Base-by-base conservation (phyloP, 371 early-diverging fungal species). In the Zopfochytrium polystomum region DNA sequence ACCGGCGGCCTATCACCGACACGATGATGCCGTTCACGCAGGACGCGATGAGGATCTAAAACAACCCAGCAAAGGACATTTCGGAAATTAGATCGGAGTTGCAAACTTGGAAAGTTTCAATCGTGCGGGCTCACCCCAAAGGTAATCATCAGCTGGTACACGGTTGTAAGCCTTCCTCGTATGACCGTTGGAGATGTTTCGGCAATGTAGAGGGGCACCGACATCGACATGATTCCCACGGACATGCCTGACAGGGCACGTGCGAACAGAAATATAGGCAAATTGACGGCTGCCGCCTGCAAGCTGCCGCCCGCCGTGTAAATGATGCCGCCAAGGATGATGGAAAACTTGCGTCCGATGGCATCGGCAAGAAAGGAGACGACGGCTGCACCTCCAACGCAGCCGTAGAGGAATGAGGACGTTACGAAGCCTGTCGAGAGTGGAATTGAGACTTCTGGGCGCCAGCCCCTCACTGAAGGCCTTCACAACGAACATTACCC, bases 191-290 rank as follows among this genome's bases (percentile, higher is more conserved):
- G 90, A 13, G 93, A 47, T 88, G n/a, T n/a, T n/a, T n/a, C n/a
- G n/a, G n/a, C n/a, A n/a, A n/a, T n/a, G n/a, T n/a, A n/a, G n/a
- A n/a, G 72, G 2, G 96, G 96, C 3, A 92, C 92, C 18, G 81
- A 77, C 83, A 86, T 85, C 52, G 90, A 90, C 7, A 87, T 74
- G 55, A 89, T 79, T 75, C 98, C 98, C 54, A 91, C 75, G 44
- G 85, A 88, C 6, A 93, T 60, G 46, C 97, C 97, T 30, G 65
- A 61, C 32, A 71, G 43, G 54, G 65, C 60, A 30, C 97, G 85
- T n/a, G 90, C 92, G 27, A 74, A 78, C 33, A 86, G 79, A 42
- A 91, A 72, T 72, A 82, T 75, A 33, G 63, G 72, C 34, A 77
- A 63, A 49, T 73, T 69, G 30, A 67, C 65, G 6, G 89, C 65